These are phyloP conservation scores for Botrytis cinerea DNA, from an alignment of 2,329 filamentous ascomycete species.

Conservation along the genomic window DNA sequence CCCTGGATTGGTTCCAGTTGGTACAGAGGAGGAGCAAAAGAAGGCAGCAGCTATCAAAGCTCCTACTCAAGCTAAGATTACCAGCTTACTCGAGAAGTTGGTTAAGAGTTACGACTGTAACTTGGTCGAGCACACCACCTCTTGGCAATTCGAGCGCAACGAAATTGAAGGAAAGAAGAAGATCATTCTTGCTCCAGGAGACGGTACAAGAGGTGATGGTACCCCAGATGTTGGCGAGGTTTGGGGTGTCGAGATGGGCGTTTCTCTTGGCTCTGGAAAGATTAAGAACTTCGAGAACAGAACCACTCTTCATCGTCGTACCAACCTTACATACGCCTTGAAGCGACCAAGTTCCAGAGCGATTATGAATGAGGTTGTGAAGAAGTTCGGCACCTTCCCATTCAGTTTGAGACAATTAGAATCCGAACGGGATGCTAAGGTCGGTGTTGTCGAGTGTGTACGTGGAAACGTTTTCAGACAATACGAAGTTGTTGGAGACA, in stretches of 20 bases:
- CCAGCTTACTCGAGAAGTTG: constrained; percentile 84
- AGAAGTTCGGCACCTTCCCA: constrained; percentile 96
- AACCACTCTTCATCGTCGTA: constrained; percentile 89
- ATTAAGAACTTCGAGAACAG: constrained; percentile 89
- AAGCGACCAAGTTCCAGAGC: constrained; percentile 94
- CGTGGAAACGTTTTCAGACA: constrained; percentile 88
- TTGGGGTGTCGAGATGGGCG: constrained; percentile 96
- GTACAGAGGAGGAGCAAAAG: constrained; percentile 92
- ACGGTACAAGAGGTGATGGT: constrained; percentile 90
- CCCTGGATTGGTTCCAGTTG: constrained; percentile 78
- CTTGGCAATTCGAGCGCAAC: constrained; percentile 94
- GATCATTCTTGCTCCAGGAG: constrained; percentile 86
- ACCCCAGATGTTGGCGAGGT: constrained; percentile 86
- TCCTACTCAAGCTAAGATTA: constrained; percentile 84
- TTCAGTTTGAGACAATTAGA: constrained; percentile 97
- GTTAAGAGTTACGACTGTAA: constrained; percentile 88
- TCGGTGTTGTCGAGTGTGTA: constrained; percentile 95
- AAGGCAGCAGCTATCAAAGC: constrained; percentile 83
- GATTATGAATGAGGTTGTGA: constrained; percentile 89
- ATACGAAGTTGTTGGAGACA: constrained; percentile 94
- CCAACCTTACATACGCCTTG: constrained; percentile 84
- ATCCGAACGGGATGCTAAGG: constrained; percentile 92
- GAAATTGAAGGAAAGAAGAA: constrained; percentile 96
- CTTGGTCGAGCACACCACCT: constrained; percentile 96
- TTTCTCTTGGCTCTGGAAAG: constrained; percentile 89